Percentiles rank a stretch among this genome's conserved stretches.
phyloP scores from a whole-genome alignment of 805 yeast genomes.

The Blastobotrys mokoenaii region DNA sequence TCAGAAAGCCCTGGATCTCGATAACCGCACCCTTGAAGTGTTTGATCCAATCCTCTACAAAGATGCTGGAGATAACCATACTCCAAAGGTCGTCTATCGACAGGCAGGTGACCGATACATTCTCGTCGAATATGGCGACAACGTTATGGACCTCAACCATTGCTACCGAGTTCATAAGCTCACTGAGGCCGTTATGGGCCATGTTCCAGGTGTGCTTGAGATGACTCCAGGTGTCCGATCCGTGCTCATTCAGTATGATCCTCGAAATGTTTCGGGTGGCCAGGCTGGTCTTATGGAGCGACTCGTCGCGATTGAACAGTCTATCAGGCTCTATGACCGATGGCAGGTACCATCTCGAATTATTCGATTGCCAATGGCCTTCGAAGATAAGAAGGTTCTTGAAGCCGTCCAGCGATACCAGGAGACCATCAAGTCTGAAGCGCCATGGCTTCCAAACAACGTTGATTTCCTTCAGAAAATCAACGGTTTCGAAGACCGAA shows the following conservation, averaged over 20 bases:
- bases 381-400: constrained; percentile 83
- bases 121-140: constrained; percentile 88
- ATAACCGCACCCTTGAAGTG: constrained; percentile 51
- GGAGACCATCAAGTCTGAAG: constrained; percentile 86
- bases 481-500: constrained; percentile 62
- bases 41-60: constrained; percentile 58
- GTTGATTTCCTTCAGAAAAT: constrained; percentile 91
- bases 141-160: constrained; percentile 73
- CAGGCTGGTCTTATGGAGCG: constrained; percentile 52
- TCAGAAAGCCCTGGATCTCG: constrained; percentile 31
- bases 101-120: constrained; percentile 97
- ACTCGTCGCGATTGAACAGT: constrained; percentile 66
- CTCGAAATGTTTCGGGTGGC: not conserved
- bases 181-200: constrained; percentile 60
- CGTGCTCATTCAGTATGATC: constrained; percentile 75
- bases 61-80: constrained; percentile 38
- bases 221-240: constrained; percentile 98
- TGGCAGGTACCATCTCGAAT: constrained; percentile 85
- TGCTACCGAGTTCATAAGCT: constrained; percentile 79
- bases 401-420: constrained; percentile 85
- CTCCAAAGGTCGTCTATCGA: constrained; percentile 75
- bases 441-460: constrained; percentile 97
- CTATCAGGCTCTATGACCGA: constrained; percentile 60
- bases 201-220: constrained; percentile 75
- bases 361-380: constrained; percentile 87